phyloP scores from a whole-genome alignment of 768 basidiomycete genomes.

The Collybiopsis luxurians region DNA sequence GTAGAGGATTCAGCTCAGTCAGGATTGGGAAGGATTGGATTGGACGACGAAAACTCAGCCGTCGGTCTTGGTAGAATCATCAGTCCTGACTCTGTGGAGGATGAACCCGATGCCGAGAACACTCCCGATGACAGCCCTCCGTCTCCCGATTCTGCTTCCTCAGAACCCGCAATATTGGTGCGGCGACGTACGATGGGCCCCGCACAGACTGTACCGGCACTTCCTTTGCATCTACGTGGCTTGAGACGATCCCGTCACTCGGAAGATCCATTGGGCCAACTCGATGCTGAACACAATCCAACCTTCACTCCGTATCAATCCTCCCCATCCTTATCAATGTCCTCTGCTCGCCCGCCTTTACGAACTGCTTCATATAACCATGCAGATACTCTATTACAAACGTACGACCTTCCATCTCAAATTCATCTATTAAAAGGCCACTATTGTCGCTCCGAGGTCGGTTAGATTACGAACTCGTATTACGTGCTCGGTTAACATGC shows the following conservation, averaged over 20 bases:
- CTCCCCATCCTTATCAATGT: constrained; percentile 66
- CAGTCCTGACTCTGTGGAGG: constrained; percentile 25
- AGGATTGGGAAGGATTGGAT: constrained; percentile 40
- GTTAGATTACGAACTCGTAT: constrained; percentile 18
- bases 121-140: not conserved
- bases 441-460: constrained; percentile 84
- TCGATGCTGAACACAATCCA: constrained; percentile 39
- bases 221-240: constrained; percentile 59
- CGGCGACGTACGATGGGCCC: constrained; percentile 55
- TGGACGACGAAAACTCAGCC: constrained; percentile 41
- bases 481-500: constrained; percentile 11
- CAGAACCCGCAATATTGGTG: constrained; percentile 4
- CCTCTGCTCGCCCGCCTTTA: constrained; percentile 42
- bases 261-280: constrained; percentile 73
- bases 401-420: constrained; percentile 68
- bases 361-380: constrained; percentile 41
- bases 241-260: constrained; percentile 56
- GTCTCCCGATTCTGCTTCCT: not conserved
- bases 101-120: constrained; percentile 40
- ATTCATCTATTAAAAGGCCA: constrained; percentile 76
- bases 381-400: constrained; percentile 59
- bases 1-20: constrained; percentile 54
- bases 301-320: constrained; percentile 59
- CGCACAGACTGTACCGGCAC: constrained; percentile 72
- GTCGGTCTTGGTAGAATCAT: constrained; percentile 19